Evolutionary conservation across 139 green algal species (phyloP).

Genomic region (Chlamydomonas urium): DNA sequence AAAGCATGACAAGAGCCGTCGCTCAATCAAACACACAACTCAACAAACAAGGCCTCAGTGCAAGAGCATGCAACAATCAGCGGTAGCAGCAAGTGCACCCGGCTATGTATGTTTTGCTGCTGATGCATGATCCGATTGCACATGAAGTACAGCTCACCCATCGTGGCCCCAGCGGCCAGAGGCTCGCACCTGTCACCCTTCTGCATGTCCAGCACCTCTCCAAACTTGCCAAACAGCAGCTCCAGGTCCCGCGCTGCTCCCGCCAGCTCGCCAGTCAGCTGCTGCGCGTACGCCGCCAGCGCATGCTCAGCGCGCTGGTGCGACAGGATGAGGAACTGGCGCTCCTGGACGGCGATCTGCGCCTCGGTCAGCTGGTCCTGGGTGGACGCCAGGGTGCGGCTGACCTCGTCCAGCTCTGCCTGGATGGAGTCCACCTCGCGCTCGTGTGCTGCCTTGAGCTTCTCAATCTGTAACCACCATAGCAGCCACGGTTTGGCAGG

Average conservation of each 20-base stretch:
- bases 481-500: too few species aligned
- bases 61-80: too few species aligned
- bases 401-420: slow-evolving; percentile 29
- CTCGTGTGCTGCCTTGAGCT: slow-evolving; percentile 6
- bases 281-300: slow-evolving; percentile 46
- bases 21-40: too few species aligned
- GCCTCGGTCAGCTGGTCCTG: slow-evolving; percentile 12
- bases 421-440: slow-evolving; percentile 30
- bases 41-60: too few species aligned
- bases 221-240: not conserved
- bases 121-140: too few species aligned
- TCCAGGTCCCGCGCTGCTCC: not conserved
- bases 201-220: not conserved
- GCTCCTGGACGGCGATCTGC: slow-evolving; percentile 40
- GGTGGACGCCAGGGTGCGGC: slow-evolving; percentile 16
- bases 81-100: not conserved
- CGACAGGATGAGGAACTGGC: slow-evolving; percentile 54
- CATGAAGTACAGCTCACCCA: too few species aligned
- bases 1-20: too few species aligned
- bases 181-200: slow-evolving; percentile 10
- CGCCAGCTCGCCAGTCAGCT: slow-evolving; percentile 40
- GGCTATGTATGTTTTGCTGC: not conserved
- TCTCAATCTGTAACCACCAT: slow-evolving; percentile 3
- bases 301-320: slow-evolving; percentile 56
- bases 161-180: too few species aligned